phyloP scores from a whole-genome alignment of 106 monocot species.

The Dendrobium huoshanense region DNA sequence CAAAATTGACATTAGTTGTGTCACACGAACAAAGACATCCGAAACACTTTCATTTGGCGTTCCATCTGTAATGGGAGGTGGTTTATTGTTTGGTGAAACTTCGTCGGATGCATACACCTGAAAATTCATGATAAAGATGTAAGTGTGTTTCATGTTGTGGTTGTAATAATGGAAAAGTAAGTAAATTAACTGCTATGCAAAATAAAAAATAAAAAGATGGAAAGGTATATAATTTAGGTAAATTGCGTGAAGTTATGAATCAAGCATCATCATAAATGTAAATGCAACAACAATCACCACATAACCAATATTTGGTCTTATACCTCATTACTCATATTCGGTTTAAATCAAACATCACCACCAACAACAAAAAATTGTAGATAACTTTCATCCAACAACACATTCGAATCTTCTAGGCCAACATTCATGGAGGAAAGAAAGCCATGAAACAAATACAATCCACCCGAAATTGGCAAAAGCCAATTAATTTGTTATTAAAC shows the following conservation, averaged over 20 bases:
- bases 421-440: background rate
- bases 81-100: constrained; percentile 71
- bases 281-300: no score
- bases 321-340: no score
- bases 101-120: constrained; percentile 76
- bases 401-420: background rate
- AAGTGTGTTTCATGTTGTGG: background rate
- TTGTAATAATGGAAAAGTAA: background rate
- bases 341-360: no score
- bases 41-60: constrained; percentile 88
- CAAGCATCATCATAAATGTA: no score
- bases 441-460: background rate
- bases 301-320: no score
- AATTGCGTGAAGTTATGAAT: no score
- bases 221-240: background rate
- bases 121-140: background rate
- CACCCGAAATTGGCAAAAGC: background rate
- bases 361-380: no score
- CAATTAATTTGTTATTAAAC: background rate
- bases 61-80: constrained; percentile 70
- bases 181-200: background rate
- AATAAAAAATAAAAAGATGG: background rate
- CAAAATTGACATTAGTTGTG: constrained; percentile 84
- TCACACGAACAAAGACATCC: constrained; percentile 82
- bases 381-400: no score